Percentiles rank a stretch among this genome's conserved stretches.
Evolutionary conservation across 1,284 basidiomycete genomes (phyloP).

Genomic region (Fomitopsis pinicola): DNA sequence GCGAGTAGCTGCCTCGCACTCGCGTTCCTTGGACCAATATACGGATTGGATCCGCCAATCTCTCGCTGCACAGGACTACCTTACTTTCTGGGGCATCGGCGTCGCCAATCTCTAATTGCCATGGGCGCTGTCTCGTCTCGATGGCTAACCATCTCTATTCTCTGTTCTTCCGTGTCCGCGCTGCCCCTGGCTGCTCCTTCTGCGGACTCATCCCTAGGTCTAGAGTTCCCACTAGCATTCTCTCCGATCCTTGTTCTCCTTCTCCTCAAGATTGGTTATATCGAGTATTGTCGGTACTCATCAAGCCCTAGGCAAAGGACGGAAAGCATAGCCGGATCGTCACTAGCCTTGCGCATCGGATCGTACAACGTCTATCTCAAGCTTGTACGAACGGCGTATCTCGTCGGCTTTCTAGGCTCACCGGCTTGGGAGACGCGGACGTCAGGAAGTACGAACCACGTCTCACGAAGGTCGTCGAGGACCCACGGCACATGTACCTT

Average conservation of each 20-base stretch:
- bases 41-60: neutral
- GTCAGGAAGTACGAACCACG: conserved; percentile 7
- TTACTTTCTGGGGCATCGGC: neutral
- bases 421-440: conserved; percentile 21
- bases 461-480: neutral
- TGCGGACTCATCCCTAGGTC: conserved; percentile 1
- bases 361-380: neutral
- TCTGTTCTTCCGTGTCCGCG: neutral
- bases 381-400: conserved; percentile 11
- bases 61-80: neutral
- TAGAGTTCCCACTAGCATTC: conserved; percentile 6
- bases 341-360: neutral
- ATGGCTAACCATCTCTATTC: neutral
- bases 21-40: neutral
- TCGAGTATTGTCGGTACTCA: conserved; percentile 14
- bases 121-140: neutral
- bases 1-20: no score
- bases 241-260: conserved; percentile 14
- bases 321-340: neutral
- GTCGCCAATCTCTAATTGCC: neutral
- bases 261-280: conserved; percentile 15
- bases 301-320: conserved; percentile 9
- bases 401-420: conserved; percentile 19
- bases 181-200: neutral
- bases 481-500: neutral